phyloP scores from a whole-genome alignment of 2,329 filamentous ascomycete species.

The Exutisphaerella laricina region DNA sequence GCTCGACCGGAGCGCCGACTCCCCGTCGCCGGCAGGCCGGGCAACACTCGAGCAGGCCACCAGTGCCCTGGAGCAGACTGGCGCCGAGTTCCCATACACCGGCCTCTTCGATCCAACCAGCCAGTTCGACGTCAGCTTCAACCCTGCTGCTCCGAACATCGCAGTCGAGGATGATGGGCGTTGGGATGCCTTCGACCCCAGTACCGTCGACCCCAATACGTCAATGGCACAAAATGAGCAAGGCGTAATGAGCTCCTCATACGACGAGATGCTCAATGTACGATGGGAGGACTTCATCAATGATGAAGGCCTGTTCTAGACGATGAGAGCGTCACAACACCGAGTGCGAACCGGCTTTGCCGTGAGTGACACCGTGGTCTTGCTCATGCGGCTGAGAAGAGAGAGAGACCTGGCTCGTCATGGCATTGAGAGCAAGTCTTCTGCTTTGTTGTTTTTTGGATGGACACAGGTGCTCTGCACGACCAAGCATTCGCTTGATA shows the following conservation, averaged over 20 bases:
- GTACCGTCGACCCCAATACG: too few relatives aligned
- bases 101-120: slow-evolving; percentile 10
- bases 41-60: slow-evolving; percentile 16
- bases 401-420: not conserved
- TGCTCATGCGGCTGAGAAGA: not conserved
- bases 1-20: slow-evolving; percentile 6
- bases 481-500: slow-evolving; percentile 7
- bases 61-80: slow-evolving; percentile 10
- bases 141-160: slow-evolving; percentile 16
- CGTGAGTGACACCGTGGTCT: not conserved
- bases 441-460: slow-evolving; percentile 1
- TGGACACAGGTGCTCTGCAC: slow-evolving; percentile 4
- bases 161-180: not conserved
- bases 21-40: not conserved
- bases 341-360: not conserved
- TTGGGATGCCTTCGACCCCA: slow-evolving; percentile 9
- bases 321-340: not conserved
- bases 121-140: slow-evolving; percentile 19
- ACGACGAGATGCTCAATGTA: not conserved
- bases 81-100: slow-evolving; percentile 10
- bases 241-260: not conserved
- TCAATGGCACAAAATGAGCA: too few relatives aligned
- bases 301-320: not conserved
- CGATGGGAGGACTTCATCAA: not conserved
- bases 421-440: slow-evolving; percentile 2